These are phyloP conservation scores for Pseudopyrenochaeta lycopersici DNA, from an alignment of 2,329 filamentous ascomycete genomes.

Conservation along the genomic window DNA sequence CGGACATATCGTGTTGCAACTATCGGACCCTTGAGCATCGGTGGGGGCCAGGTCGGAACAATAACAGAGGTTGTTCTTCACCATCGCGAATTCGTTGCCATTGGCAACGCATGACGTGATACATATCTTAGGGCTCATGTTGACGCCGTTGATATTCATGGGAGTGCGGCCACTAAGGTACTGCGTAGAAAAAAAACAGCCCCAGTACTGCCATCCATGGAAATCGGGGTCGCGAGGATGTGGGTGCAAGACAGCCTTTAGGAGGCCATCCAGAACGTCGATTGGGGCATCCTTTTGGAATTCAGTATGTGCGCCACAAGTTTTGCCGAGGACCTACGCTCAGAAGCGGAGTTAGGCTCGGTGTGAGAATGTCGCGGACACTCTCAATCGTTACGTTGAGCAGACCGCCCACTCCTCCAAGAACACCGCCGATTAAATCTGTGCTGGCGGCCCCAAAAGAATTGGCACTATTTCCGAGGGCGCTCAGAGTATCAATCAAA, in stretches of 20 bases:
- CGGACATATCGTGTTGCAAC: slow-evolving; percentile 3
- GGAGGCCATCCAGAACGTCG: neutral
- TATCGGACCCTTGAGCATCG: neutral
- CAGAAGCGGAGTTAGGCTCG: neutral
- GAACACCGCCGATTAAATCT: neutral
- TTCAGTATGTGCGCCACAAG: neutral
- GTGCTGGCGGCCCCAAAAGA: neutral
- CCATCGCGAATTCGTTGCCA: slow-evolving; percentile 1
- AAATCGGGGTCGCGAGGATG: slow-evolving; percentile 9
- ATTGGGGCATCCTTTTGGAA: neutral
- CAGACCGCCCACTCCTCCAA: neutral
- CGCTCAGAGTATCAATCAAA: neutral
- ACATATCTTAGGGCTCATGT: slow-evolving; percentile 5
- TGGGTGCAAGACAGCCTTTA: slow-evolving; percentile 1
- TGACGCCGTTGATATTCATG: neutral
- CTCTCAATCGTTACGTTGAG: slow-evolving; percentile 2
- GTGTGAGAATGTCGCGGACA: slow-evolving; percentile 3
- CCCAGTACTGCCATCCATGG: slow-evolving; percentile 13
- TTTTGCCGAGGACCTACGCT: neutral
- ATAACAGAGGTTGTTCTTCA: slow-evolving; percentile 2
- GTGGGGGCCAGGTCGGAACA: slow-evolving; percentile 5
- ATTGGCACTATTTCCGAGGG: neutral
- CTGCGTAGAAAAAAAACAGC: slow-evolving; percentile 2
- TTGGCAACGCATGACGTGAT: slow-evolving; percentile 6
- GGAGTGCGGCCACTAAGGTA: neutral